Conservation (phyloP, 257 asterid species). For the Coffea eugenioides region DNA sequence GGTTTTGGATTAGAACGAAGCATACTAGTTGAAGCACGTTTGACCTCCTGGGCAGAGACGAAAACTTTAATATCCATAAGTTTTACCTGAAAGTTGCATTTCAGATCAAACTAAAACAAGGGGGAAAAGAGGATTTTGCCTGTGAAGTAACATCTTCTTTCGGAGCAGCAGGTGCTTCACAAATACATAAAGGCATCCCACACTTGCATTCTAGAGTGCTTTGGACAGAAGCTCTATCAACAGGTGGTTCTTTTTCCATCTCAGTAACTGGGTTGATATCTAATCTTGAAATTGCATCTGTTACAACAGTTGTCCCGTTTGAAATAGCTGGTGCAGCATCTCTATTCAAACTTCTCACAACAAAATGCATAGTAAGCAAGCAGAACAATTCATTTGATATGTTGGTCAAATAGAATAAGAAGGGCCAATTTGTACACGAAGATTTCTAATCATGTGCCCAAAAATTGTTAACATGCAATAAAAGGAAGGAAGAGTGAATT, state of each 20-base stretch:
- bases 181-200: conserved; percentile 99
- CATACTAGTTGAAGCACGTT: conserved; percentile 35
- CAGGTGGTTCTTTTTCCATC: conserved; percentile 39
- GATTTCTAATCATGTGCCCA: not conserved
- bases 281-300: conserved; percentile 69
- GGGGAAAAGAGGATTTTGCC: conserved; percentile 38
- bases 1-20: conserved; percentile 49
- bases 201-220: conserved; percentile 75
- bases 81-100: conserved; percentile 20
- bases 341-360: conserved; percentile 42
- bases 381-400: not conserved
- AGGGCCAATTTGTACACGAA: not conserved
- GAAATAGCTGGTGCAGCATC: conserved; percentile 52
- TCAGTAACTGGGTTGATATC: conserved; percentile 50
- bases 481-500: not conserved
- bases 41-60: conserved; percentile 46
- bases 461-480: not conserved
- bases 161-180: conserved; percentile 77
- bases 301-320: conserved; percentile 47
- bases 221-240: conserved; percentile 35
- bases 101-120: not conserved
- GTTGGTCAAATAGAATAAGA: not conserved
- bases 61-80: conserved; percentile 4
- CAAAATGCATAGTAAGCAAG: conserved; percentile 15
- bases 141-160: conserved; percentile 41